Evolutionary conservation across 768 basidiomycete genomes (phyloP).

Genomic region (Heimioporus sp.): DNA sequence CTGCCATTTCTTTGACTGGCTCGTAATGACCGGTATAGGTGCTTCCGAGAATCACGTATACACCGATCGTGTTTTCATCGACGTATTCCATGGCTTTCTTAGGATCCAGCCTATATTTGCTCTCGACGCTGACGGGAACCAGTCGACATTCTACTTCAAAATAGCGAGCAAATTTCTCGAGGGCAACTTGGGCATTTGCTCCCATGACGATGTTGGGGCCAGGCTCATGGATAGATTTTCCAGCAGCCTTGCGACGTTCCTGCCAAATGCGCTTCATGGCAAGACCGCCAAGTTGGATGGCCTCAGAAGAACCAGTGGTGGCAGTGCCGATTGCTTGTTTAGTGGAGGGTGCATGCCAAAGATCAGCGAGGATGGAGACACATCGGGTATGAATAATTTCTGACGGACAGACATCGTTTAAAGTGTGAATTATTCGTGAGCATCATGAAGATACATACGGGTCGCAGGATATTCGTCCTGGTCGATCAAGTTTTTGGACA

Average conservation of each 20-base stretch:
- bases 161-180: constrained; percentile 69
- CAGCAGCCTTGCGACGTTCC: constrained; percentile 58
- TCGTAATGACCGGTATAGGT: constrained; percentile 65
- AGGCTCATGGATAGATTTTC: constrained; percentile 64
- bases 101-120: constrained; percentile 75
- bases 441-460: constrained; percentile 26
- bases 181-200: constrained; percentile 67
- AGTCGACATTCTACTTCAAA: constrained; percentile 65
- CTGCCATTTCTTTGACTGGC: constrained; percentile 82
- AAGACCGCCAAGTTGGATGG: constrained; percentile 70
- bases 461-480: constrained; percentile 69
- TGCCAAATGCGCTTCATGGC: constrained; percentile 76
- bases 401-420: constrained; percentile 4
- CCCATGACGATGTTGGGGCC: constrained; percentile 67
- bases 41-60: constrained; percentile 62
- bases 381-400: constrained; percentile 45
- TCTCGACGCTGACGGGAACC: constrained; percentile 63
- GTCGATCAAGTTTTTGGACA: constrained; percentile 67
- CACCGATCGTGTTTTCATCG: constrained; percentile 71
- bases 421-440: too few species aligned
- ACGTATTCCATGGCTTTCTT: constrained; percentile 61
- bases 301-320: constrained; percentile 69
- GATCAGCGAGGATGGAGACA: constrained; percentile 58
- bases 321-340: constrained; percentile 63
- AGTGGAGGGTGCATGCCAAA: constrained; percentile 62